Percentiles rank a stretch among this genome's conserved stretches.
These are phyloP conservation scores for Cyclocybe aegerita DNA, from an alignment of 768 basidiomycete genomes.

Conservation along the genomic window DNA sequence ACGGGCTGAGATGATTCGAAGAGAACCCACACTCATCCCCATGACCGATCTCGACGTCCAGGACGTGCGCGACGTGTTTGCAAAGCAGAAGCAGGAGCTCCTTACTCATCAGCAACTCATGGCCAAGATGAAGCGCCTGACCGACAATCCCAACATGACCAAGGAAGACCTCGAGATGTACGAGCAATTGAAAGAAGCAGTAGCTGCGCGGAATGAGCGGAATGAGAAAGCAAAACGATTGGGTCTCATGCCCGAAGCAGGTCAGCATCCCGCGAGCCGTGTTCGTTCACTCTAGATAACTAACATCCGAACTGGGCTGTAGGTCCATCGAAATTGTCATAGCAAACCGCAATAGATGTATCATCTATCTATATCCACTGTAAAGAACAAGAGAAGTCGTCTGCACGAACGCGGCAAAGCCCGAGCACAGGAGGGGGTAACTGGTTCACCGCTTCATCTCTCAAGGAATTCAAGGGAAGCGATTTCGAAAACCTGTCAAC, in stretches of 20 bases:
- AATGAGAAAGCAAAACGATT: conserved; percentile 21
- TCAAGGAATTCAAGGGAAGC: conserved; percentile 17
- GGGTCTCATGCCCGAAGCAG: conserved; percentile 18
- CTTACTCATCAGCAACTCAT: conserved; percentile 40
- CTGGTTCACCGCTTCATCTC: not conserved
- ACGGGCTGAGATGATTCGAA: conserved; percentile 59
- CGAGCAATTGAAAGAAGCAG: conserved; percentile 20
- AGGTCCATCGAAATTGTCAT: conserved; percentile 17
- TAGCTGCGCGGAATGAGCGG: conserved; percentile 13
- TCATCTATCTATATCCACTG: conserved; percentile 16
- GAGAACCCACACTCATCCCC: conserved; percentile 72
- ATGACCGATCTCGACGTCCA: conserved; percentile 80
- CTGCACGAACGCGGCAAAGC: conserved; percentile 14
- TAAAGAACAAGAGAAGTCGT: conserved; percentile 20
- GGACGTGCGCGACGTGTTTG: conserved; percentile 65
- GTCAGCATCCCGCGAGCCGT: conserved; percentile 1
- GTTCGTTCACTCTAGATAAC: not conserved
- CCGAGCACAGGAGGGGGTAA: not conserved
- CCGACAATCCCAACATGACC: conserved; percentile 34
- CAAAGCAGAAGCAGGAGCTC: conserved; percentile 44
- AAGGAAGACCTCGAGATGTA: conserved; percentile 30
- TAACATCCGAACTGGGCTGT: not conserved
- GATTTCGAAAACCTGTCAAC: conserved; percentile 24
- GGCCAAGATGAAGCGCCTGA: conserved; percentile 43
- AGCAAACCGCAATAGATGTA: not conserved